These are phyloP conservation scores for Prunella vulgaris DNA, from an alignment of 257 asterid genomes.

Conservation along the genomic window DNA sequence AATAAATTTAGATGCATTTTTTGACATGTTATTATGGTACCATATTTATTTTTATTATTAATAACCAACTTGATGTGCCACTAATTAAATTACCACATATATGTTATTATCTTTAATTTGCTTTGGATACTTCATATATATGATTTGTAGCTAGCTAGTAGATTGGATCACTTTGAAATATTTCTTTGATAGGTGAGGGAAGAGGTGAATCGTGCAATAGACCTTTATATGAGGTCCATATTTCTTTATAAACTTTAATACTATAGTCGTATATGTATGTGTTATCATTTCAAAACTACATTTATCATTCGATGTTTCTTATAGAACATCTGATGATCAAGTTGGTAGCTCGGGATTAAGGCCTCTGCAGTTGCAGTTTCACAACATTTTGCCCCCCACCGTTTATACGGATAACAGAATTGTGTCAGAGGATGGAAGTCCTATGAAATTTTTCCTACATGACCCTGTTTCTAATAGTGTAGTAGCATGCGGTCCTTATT, in stretches of 20 bases:
- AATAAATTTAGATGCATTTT: neutral
- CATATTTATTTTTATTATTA: neutral
- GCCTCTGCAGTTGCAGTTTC: conserved; percentile 39
- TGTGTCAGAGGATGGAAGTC: conserved; percentile 20
- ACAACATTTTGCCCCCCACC: conserved; percentile 26
- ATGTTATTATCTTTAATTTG: neutral
- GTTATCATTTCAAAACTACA: neutral
- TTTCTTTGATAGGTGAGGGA: conserved; percentile 47
- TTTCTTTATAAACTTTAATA: neutral
- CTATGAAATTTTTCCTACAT: conserved; percentile 35
- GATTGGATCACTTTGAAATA: neutral
- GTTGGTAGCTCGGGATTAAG: conserved; percentile 31
- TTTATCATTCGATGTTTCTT: neutral
- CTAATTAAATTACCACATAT: neutral
- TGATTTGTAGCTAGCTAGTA: neutral
- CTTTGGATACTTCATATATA: neutral
- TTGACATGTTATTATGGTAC: too few relatives aligned
- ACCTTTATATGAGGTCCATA: conserved; percentile 38
- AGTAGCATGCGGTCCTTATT: conserved; percentile 48
- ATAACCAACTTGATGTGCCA: neutral
- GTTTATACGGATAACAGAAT: conserved; percentile 50
- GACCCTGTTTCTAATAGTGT: conserved; percentile 31
- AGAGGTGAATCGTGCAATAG: conserved; percentile 39
- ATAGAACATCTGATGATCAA: conserved; percentile 33
- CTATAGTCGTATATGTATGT: neutral